Evolutionary conservation across 2,329 filamentous ascomycete genomes (phyloP).

Genomic region (Sporothrix pallida): DNA sequence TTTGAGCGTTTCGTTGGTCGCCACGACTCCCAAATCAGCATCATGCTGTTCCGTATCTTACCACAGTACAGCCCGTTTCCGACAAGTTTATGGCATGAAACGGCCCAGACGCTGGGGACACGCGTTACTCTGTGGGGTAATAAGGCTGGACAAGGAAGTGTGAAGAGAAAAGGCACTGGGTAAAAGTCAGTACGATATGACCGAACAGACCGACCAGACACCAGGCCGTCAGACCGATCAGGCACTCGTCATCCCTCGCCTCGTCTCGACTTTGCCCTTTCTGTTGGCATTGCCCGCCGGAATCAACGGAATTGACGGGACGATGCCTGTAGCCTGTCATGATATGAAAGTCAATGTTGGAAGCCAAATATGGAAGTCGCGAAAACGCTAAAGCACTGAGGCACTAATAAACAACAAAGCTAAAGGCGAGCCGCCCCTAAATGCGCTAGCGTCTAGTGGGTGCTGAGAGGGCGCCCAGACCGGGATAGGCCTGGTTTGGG

Average conservation of each 20-base stretch:
- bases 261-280: not conserved
- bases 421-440: not conserved
- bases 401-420: not conserved
- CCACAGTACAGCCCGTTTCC: too few species aligned
- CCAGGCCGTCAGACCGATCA: not conserved
- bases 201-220: too few species aligned
- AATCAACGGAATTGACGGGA: slow-evolving; percentile 21
- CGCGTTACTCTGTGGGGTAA: slow-evolving; percentile 6
- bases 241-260: not conserved
- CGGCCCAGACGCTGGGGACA: slow-evolving; percentile 14
- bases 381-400: not conserved
- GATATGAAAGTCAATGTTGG: too few species aligned
- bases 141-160: not conserved
- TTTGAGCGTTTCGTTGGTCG: not conserved
- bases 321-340: not conserved
- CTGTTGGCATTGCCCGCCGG: slow-evolving; percentile 8
- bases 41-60: not conserved
- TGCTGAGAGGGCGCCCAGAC: not conserved
- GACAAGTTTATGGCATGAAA: not conserved
- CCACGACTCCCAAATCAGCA: not conserved
- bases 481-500: not conserved
- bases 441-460: slow-evolving; percentile 23
- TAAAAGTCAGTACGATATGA: not conserved
- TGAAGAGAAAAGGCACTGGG: not conserved
- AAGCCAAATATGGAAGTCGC: too few species aligned